Evolutionary conservation across 148 eudicot species (phyloP), one percentile per base, ranked within the genome.

Genomic region (Spergularia bocconei): DNA sequence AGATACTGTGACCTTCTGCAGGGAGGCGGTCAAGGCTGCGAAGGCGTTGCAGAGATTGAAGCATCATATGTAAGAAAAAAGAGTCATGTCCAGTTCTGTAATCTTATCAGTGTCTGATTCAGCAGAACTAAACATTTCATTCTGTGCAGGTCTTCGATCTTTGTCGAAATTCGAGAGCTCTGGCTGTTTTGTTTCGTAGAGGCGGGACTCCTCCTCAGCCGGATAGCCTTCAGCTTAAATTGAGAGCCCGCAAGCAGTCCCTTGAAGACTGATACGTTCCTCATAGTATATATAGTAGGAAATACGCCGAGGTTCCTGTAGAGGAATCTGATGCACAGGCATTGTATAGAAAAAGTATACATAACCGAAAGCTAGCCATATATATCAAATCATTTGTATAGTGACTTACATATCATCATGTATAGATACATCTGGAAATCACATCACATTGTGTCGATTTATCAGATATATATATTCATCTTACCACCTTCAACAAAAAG

Each of bases 21-120:
- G 79, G 96, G 98, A 19, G 91, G 97, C 58, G 92, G 97, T 76
- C 98, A 90, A 85, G 92, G 86, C 23, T 95, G 98, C 68, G 97
- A 95, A 92, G 97, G 93, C 15, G 87, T 95, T 69, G 96, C 98
- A 51, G 98, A 95, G 80, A 88, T 92, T 54, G 98, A 95, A 75
- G 97, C 98, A 69, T 95, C 98, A 39, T 88, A 91, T 15, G 98
- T 94, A 85, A 85, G 97, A 74, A 73, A 48, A 4, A 3, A 0
- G 4, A 50, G 33, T 16, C 73, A 4, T 39, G 15, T 66, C n/a
- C 10, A 63, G 11, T 56, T 67, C 60, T 39, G n/a, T 56, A 21
- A 41, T 44, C 7, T 44, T 57, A 15, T 14, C 25, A 64, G 13
- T 41, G 13, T 41, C 67, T 52, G 5, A 50, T 62, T 20, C 47